Conservation (phyloP, 2,329 filamentous ascomycete genomes). For the Hypoxylon sp. region DNA sequence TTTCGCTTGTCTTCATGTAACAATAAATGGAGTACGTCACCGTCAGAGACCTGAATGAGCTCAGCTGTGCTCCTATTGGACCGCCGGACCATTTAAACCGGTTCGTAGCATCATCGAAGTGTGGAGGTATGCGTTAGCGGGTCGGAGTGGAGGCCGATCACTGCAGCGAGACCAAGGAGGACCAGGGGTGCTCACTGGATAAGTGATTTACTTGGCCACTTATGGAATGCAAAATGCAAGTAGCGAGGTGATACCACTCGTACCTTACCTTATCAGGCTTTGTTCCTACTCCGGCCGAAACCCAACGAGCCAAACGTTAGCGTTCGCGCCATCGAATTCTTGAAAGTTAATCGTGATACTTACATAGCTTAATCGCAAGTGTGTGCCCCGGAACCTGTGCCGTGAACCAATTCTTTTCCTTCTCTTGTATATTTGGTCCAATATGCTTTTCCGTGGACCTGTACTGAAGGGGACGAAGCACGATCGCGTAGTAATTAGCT, state of each 20-base stretch:
- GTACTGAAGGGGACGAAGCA: constrained; percentile 8
- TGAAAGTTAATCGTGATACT: constrained; percentile 36
- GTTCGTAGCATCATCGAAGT: constrained; percentile 38
- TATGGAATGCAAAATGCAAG: constrained; percentile 13
- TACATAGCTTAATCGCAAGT: constrained; percentile 21
- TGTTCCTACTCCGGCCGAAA: constrained; percentile 27
- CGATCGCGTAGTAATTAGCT: constrained; percentile 25
- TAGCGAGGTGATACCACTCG: constrained; percentile 19
- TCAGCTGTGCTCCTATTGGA: constrained; percentile 32
- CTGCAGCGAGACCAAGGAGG: neutral
- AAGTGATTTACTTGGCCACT: neutral
- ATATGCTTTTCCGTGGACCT: constrained; percentile 21
- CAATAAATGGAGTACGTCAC: constrained; percentile 38
- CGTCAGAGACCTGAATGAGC: constrained; percentile 18
- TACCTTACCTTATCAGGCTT: constrained; percentile 37
- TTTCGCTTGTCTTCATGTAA: constrained; percentile 12
- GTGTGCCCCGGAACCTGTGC: constrained; percentile 18
- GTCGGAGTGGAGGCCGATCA: constrained; percentile 29
- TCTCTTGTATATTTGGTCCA: constrained; percentile 20
- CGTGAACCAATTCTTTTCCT: constrained; percentile 15
- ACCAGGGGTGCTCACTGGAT: constrained; percentile 1
- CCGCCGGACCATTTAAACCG: constrained; percentile 28
- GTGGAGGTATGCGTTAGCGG: constrained; percentile 27
- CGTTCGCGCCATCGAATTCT: constrained; percentile 36
- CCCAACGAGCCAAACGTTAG: constrained; percentile 38